These are phyloP conservation scores for Fulvia fulva DNA, from an alignment of 2,329 filamentous ascomycete genomes.

Conservation along the genomic window DNA sequence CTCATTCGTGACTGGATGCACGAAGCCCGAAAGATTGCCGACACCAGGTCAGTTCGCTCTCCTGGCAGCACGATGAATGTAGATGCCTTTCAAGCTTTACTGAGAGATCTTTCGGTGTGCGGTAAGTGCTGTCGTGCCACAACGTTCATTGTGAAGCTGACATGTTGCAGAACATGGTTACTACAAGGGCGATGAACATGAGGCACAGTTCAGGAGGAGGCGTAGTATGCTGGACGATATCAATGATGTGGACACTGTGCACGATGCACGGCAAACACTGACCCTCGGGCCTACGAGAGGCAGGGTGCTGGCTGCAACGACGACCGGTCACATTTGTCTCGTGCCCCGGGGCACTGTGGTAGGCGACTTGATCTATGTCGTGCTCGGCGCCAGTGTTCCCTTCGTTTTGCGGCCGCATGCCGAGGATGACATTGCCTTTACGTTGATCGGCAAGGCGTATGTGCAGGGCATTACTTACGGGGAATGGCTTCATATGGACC, in stretches of 20 bases:
- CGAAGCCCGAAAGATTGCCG: constrained; percentile 24
- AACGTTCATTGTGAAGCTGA: neutral
- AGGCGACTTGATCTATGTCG: constrained; percentile 29
- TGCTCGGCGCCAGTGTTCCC: constrained; percentile 26
- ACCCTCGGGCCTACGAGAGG: constrained; percentile 29
- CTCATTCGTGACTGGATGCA: constrained; percentile 25
- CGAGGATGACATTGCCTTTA: constrained; percentile 22
- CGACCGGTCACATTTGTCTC: constrained; percentile 27
- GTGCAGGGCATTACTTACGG: constrained; percentile 34
- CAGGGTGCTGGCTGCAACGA: constrained; percentile 26
- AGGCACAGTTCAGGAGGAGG: constrained; percentile 7
- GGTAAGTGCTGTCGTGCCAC: constrained; percentile 1
- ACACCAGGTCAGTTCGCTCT: constrained; percentile 22
- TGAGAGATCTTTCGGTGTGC: constrained; percentile 19
- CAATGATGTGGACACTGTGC: constrained; percentile 15
- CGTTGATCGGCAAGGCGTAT: constrained; percentile 32
- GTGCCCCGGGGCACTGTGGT: constrained; percentile 26
- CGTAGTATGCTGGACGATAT: constrained; percentile 27
- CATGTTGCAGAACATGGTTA: constrained; percentile 12
- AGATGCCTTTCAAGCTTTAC: constrained; percentile 27
- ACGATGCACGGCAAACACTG: constrained; percentile 26
- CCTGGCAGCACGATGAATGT: constrained; percentile 26
- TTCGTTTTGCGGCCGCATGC: constrained; percentile 21
- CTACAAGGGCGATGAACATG: constrained; percentile 3
- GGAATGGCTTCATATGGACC: constrained; percentile 25